Conservation (phyloP, 108 stramenopile genomes). For the Cylindrotheca fusiformis region DNA sequence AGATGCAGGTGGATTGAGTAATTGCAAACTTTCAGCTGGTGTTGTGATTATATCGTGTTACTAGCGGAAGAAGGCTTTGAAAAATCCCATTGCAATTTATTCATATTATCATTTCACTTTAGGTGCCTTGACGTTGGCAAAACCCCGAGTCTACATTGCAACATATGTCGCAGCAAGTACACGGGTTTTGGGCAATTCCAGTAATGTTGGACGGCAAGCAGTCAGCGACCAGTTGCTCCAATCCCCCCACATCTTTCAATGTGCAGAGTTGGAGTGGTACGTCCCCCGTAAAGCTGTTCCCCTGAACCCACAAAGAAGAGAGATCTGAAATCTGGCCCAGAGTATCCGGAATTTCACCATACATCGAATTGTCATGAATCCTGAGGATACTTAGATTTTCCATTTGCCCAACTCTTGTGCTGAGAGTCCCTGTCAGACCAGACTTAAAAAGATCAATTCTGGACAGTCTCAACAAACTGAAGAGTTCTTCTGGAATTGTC, state of each 20-base stretch:
- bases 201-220: slow-evolving; percentile 12
- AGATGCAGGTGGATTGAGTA: too few species aligned
- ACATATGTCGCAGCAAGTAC: slow-evolving; percentile 29
- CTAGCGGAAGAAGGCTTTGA: too few species aligned
- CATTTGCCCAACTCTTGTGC: slow-evolving; percentile 21
- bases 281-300: slow-evolving; percentile 17
- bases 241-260: background rate
- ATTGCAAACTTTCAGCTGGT: too few species aligned
- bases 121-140: too few species aligned
- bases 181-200: slow-evolving; percentile 4
- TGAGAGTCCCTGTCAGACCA: slow-evolving; percentile 28
- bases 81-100: too few species aligned
- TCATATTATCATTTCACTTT: too few species aligned
- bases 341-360: slow-evolving; percentile 27
- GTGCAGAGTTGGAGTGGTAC: slow-evolving; percentile 25
- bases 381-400: slow-evolving; percentile 11
- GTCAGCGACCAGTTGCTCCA: slow-evolving; percentile 19
- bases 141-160: slow-evolving; percentile 22
- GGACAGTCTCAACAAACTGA: slow-evolving; percentile 6
- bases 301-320: slow-evolving; percentile 13
- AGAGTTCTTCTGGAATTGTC: slow-evolving; percentile 34
- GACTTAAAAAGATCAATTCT: slow-evolving; percentile 20
- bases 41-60: too few species aligned
- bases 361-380: slow-evolving; percentile 17
- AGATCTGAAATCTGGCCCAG: slow-evolving; percentile 18